A percentile compares a stretch with the other conserved stretches of the same genome.
Evolutionary conservation across 2,329 filamentous ascomycete species (phyloP).

Genomic region (Juglanconis oblonga): DNA sequence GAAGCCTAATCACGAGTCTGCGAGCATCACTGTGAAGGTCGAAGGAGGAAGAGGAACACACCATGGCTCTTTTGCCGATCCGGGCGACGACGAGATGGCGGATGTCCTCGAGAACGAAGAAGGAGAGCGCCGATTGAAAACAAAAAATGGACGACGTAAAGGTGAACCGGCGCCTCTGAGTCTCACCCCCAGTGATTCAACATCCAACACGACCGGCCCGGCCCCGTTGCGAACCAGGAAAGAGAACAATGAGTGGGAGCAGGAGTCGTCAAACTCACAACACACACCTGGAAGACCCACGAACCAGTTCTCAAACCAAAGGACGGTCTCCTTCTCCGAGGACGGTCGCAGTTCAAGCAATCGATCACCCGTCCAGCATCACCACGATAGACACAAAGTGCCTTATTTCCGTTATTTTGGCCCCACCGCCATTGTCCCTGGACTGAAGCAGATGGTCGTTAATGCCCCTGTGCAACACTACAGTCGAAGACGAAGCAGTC

Average conservation of each 20-base stretch:
- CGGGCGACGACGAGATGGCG: slow-evolving; percentile 26
- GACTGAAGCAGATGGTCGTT: slow-evolving; percentile 90
- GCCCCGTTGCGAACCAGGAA: slow-evolving; percentile 13
- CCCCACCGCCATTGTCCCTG: slow-evolving; percentile 85
- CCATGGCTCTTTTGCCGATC: slow-evolving; percentile 20
- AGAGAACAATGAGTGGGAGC: slow-evolving; percentile 26
- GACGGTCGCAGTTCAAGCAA: slow-evolving; percentile 36
- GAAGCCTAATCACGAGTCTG: slow-evolving; percentile 36
- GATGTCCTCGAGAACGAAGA: slow-evolving; percentile 35
- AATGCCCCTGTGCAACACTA: slow-evolving; percentile 52
- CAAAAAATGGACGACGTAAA: slow-evolving; percentile 19
- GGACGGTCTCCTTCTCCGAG: slow-evolving; percentile 38
- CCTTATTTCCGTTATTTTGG: slow-evolving; percentile 92
- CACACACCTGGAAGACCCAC: slow-evolving; percentile 14
- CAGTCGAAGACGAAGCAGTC: slow-evolving; percentile 59
- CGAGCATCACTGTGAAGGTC: slow-evolving; percentile 15
- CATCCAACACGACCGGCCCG: slow-evolving; percentile 19
- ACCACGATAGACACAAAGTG: slow-evolving; percentile 61
- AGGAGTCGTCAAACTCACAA: slow-evolving; percentile 19
- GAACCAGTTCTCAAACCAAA: slow-evolving; percentile 22
- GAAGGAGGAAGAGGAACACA: slow-evolving; percentile 21
- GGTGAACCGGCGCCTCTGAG: slow-evolving; percentile 19
- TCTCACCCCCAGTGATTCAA: slow-evolving; percentile 20
- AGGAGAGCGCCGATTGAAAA: slow-evolving; percentile 28
- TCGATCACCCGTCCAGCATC: slow-evolving; percentile 45